phyloP scores from a whole-genome alignment of 2,329 filamentous ascomycete genomes.

The Clonostachys chloroleuca region DNA sequence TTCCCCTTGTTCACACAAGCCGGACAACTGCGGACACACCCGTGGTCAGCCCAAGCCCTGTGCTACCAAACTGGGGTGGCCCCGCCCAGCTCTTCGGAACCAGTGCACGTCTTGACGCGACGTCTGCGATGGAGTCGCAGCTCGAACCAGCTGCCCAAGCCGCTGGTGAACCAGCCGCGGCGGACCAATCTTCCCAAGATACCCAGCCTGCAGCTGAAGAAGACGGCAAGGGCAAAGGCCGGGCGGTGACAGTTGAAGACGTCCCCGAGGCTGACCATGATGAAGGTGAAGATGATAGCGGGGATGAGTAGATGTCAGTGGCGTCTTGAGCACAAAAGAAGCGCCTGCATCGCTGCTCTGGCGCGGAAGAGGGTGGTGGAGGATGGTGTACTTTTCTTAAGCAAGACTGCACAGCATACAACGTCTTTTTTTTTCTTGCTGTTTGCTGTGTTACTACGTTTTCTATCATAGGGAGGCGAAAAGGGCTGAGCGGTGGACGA shows the following conservation, averaged over 20 bases:
- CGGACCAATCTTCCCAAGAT: slow-evolving; percentile 1
- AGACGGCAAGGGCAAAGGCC: slow-evolving; percentile 33
- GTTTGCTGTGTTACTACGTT: no score
- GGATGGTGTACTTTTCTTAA: background rate
- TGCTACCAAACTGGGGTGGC: slow-evolving; percentile 46
- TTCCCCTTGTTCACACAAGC: background rate
- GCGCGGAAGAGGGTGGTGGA: no score
- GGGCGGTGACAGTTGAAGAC: slow-evolving; percentile 41
- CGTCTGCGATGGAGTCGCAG: background rate
- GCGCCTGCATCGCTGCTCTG: no score
- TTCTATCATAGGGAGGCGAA: no score
- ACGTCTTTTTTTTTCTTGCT: background rate
- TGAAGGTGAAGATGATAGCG: slow-evolving; percentile 16
- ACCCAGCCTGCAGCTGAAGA: no score
- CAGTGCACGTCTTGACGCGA: slow-evolving; percentile 14
- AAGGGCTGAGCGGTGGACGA: no score
- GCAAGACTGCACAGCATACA: background rate
- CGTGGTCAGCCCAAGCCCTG: slow-evolving; percentile 42
- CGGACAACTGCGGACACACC: slow-evolving; percentile 10
- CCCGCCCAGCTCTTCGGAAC: slow-evolving; percentile 41
- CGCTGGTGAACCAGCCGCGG: slow-evolving; percentile 4
- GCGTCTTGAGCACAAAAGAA: no score
- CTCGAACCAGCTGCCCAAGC: background rate
- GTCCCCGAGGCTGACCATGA: slow-evolving; percentile 27
- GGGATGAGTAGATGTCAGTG: slow-evolving; percentile 7